Evolutionary conservation across 306 rosid species (phyloP).

Genomic region (Clitoria ternatea): DNA sequence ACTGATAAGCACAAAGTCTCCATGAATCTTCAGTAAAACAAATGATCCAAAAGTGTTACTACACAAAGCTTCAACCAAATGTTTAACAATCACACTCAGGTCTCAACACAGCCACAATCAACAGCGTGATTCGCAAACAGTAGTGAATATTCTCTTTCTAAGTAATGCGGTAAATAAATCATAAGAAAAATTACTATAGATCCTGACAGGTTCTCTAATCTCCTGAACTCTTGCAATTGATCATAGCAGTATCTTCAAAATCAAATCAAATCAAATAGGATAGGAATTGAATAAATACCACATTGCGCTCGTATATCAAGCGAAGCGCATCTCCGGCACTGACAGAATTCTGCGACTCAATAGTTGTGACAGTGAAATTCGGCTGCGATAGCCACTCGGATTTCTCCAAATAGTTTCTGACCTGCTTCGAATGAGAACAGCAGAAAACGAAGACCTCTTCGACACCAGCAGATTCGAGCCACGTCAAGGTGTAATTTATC

Average conservation of each 20-base stretch:
- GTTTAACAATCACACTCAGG: not conserved
- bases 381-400: constrained; percentile 84
- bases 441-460: constrained; percentile 97
- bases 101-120: not conserved
- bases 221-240: no score
- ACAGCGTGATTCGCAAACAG: not conserved
- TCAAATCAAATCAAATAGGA: not conserved
- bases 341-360: constrained; percentile 83
- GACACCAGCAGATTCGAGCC: constrained; percentile 98
- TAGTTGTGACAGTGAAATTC: constrained; percentile 58
- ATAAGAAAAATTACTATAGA: not conserved
- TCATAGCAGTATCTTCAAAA: no score
- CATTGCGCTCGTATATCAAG: constrained; percentile 84
- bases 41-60: constrained; percentile 32
- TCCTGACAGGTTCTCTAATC: not conserved
- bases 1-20: constrained; percentile 91
- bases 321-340: constrained; percentile 97
- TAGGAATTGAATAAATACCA: constrained; percentile 48
- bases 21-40: constrained; percentile 70
- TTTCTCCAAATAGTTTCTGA: constrained; percentile 68
- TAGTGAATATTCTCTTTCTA: not conserved
- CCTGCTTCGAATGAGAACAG: constrained; percentile 90
- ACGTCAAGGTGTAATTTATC: constrained; percentile 82
- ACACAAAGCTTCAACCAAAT: not conserved
- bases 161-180: not conserved